A percentile compares a stretch with the other conserved stretches of the same genome.
Evolutionary conservation across 345 rosid genomes (phyloP).

Genomic region (Eutrema heterophyllum): DNA sequence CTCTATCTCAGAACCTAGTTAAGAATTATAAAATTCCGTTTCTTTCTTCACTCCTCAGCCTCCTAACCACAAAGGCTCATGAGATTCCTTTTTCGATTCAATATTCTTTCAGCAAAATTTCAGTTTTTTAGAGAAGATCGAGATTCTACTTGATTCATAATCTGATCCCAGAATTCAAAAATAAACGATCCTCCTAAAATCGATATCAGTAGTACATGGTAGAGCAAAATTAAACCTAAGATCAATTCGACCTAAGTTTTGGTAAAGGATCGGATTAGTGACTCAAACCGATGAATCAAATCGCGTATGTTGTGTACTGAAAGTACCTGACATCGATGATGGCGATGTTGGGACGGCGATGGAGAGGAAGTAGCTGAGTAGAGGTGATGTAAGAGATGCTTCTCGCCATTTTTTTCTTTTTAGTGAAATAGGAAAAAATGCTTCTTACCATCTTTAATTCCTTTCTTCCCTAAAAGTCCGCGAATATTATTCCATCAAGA

Average conservation of each 20-base stretch:
- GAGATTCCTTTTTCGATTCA: background rate
- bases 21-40: background rate
- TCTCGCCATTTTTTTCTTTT: conserved; percentile 48
- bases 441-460: conserved; percentile 4
- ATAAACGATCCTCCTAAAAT: background rate
- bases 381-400: conserved; percentile 74
- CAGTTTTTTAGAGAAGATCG: background rate
- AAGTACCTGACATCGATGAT: conserved; percentile 79
- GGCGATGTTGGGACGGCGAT: conserved; percentile 66
- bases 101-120: background rate
- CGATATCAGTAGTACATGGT: background rate
- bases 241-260: background rate
- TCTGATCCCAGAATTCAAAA: background rate
- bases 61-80: background rate
- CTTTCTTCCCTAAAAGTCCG: background rate
- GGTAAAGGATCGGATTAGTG: background rate
- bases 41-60: background rate
- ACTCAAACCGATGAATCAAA: background rate
- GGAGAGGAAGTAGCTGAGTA: conserved; percentile 68
- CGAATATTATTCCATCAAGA: background rate
- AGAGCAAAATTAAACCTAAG: background rate
- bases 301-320: background rate
- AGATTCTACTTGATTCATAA: background rate
- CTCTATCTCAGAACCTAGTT: background rate
- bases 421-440: conserved; percentile 8